These are phyloP conservation scores for Phytophthora melonis DNA, from an alignment of 352 stramenopile genomes.

Conservation along the genomic window DNA sequence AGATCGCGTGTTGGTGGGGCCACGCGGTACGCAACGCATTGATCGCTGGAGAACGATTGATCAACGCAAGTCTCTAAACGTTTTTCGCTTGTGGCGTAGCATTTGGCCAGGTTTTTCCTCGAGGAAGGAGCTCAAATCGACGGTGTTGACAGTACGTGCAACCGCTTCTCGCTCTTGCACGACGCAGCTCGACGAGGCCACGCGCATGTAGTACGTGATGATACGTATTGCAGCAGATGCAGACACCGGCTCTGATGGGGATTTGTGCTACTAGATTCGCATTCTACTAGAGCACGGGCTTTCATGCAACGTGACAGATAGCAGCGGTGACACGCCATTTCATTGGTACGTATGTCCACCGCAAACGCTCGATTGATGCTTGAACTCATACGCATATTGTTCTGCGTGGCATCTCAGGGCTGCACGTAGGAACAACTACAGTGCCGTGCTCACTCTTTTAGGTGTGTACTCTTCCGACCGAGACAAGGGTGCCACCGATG, in stretches of 20 bases:
- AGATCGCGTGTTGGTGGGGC: slow-evolving; percentile 79
- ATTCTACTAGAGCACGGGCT: slow-evolving; percentile 59
- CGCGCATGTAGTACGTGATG: slow-evolving; percentile 51
- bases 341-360: slow-evolving; percentile 57
- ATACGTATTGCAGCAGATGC: neutral
- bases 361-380: neutral
- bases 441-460: slow-evolving; percentile 62
- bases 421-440: slow-evolving; percentile 63
- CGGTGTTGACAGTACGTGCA: slow-evolving; percentile 61
- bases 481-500: slow-evolving; percentile 37
- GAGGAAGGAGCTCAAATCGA: slow-evolving; percentile 66
- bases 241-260: neutral
- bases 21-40: slow-evolving; percentile 45
- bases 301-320: slow-evolving; percentile 52
- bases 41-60: neutral
- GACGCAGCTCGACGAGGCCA: slow-evolving; percentile 69
- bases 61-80: neutral
- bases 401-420: slow-evolving; percentile 43
- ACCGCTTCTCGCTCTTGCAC: slow-evolving; percentile 73
- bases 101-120: slow-evolving; percentile 66
- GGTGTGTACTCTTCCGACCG: slow-evolving; percentile 45
- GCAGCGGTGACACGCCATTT: slow-evolving; percentile 63
- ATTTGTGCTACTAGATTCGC: slow-evolving; percentile 45
- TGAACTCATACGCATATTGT: neutral
- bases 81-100: slow-evolving; percentile 21